Evolutionary conservation across 257 asterid species (phyloP).

Genomic region (Capsicum chinense): DNA sequence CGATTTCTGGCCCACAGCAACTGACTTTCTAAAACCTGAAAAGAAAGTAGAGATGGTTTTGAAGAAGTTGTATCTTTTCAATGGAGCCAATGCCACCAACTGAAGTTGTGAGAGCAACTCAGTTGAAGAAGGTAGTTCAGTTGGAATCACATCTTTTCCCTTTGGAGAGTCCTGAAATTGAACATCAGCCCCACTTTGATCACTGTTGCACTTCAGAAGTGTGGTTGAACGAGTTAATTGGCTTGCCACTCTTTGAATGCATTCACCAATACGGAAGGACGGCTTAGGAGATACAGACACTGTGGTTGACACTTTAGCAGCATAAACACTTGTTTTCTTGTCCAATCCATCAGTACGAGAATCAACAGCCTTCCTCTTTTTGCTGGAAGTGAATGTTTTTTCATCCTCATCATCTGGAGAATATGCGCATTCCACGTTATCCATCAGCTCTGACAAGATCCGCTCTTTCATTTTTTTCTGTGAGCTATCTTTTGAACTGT

Average conservation of each 20-base stretch:
- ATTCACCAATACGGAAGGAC: conserved; percentile 89
- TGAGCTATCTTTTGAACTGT: conserved; percentile 49
- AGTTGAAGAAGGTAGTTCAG: conserved; percentile 54
- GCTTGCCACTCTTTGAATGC: conserved; percentile 91
- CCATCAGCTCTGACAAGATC: conserved; percentile 67
- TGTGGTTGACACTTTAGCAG: conserved; percentile 60
- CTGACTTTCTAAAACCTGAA: conserved; percentile 66
- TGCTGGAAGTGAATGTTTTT: conserved; percentile 48
- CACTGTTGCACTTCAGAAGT: conserved; percentile 47
- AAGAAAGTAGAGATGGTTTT: conserved; percentile 50
- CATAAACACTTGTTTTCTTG: conserved; percentile 48
- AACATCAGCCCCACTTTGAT: conserved; percentile 45
- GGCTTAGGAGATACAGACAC: conserved; percentile 62
- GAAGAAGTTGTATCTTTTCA: conserved; percentile 46
- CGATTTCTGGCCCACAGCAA: conserved; percentile 45
- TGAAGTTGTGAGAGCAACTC: conserved; percentile 75
- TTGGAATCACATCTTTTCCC: conserved; percentile 43
- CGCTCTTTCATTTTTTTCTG: conserved; percentile 67
- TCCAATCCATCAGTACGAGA: conserved; percentile 58
- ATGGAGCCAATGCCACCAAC: conserved; percentile 64
- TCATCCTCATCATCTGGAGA: conserved; percentile 60
- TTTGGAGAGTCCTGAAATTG: conserved; percentile 46
- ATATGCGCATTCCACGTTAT: conserved; percentile 38
- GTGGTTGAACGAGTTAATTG: conserved; percentile 74
- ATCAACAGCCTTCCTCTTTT: conserved; percentile 61